Base-by-base conservation (phyloP, 768 basidiomycete genomes). In the Boletus rubroflammeus region DNA sequence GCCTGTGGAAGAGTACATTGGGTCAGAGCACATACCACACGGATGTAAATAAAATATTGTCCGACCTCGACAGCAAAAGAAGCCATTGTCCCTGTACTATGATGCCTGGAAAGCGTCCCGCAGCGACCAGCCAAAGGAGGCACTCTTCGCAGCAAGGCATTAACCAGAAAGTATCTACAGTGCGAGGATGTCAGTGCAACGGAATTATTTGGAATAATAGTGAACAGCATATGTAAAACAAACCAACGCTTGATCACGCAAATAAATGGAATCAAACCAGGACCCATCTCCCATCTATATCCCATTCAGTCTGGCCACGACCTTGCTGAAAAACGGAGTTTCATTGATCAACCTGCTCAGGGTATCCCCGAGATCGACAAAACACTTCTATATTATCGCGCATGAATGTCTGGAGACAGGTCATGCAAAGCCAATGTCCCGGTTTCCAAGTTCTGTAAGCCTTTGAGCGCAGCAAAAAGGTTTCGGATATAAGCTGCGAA, bases 1-100 rank as follows among this genome's bases (percentile, higher is more conserved):
- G 0, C 88, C 88, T 89, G 50, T 2, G 14, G 14, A 7, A 29
- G 2, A 19, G 5, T 3, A 4, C 34, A 2, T 10, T 6, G 23
- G 2, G 31, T 53, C 6, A 55, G 39, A 28, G 4, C 0, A 21
- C 55, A 29, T 38, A 44, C 23, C 23, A 49, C 21, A 23, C n/a
- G 5, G 2, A 43, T 5, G 23, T 0, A 5, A 11, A 49, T 6
- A 15, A 48, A 39, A 39, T 2, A 21, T 19, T 2, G 19, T 19
- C 75, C 49, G 56, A 84, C 87, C 87, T 66, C 86, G 47, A n/a
- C n/a, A n/a, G n/a, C n/a, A n/a, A n/a, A n/a, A n/a, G n/a, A n/a
- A n/a, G n/a, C n/a, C n/a, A n/a, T n/a, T 75, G 19, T 53, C 63
- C 15, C 26, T 68, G 32, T 71, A 74, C 56, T 71, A 62, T 36